A percentile compares a stretch with the other conserved stretches of the same genome.
These are phyloP conservation scores for Lepiota venenata DNA, from an alignment of 768 basidiomycete genomes.

Conservation along the genomic window DNA sequence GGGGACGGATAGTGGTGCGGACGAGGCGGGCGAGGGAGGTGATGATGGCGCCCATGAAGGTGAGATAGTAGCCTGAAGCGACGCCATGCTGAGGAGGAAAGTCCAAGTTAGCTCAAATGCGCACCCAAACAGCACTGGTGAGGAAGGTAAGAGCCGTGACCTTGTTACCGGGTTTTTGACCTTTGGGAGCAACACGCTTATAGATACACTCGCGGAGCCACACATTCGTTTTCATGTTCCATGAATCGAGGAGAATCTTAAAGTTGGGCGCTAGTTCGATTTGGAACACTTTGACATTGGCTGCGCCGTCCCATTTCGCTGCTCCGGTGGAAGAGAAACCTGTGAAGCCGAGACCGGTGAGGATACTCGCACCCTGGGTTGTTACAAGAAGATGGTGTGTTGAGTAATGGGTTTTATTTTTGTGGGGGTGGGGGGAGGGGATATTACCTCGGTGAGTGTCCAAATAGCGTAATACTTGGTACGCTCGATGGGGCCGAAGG, in stretches of 20 bases:
- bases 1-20: constrained; percentile 77
- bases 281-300: constrained; percentile 75
- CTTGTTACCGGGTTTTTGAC: constrained; percentile 87
- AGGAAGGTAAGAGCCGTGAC: constrained; percentile 92
- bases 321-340: constrained; percentile 67
- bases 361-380: constrained; percentile 87
- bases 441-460: constrained; percentile 90
- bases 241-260: constrained; percentile 86
- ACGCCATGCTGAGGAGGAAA: constrained; percentile 77
- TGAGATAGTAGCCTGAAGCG: constrained; percentile 86
- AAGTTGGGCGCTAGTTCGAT: constrained; percentile 90
- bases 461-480: constrained; percentile 94
- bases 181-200: constrained; percentile 92
- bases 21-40: constrained; percentile 77
- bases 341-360: constrained; percentile 93
- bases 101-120: constrained; percentile 22
- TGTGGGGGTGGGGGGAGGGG: too few species aligned
- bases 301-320: constrained; percentile 84
- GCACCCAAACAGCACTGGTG: constrained; percentile 96
- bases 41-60: constrained; percentile 86
- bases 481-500: constrained; percentile 79
- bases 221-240: constrained; percentile 97
- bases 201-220: constrained; percentile 98
- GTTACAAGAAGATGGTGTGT: too few species aligned
- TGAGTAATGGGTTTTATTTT: too few species aligned